Base-by-base conservation (phyloP, 1,284 basidiomycete species). In the Heterobasidion annosum region DNA sequence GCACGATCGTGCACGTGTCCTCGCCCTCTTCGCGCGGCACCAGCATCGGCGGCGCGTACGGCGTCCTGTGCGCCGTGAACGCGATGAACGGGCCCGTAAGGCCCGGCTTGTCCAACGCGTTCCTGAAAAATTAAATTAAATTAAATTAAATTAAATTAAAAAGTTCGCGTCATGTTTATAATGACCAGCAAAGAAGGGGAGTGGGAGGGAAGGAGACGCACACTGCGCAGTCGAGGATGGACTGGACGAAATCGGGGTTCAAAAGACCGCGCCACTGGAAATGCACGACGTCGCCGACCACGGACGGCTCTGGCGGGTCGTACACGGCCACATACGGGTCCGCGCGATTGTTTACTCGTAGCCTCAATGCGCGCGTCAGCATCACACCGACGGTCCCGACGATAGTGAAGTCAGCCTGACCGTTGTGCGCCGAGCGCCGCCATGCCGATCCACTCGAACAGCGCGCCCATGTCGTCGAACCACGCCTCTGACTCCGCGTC, bases 361-460 rank as follows among this genome's bases (percentile, higher is more conserved):
- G 54, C 55, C 75, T 77, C 12, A 3, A 10, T 10, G 37, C n/a
- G 54, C 7, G 10, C 15, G 37, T 25, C 44, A 34, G 34, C 34
- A 10, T 52, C 32, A 7, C 15, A 10, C 7, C 45, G 25, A 46
- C n/a, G 34, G 33, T 34, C 15, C 6, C 25, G 18, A 49, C 18
- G 10, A 49, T 10, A 6, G 12, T n/a, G 33, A 15, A 10, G 12
- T 8, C 34, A 48, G 16, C 46, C 53, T 9, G 49, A 73, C 76
- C 77, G 66, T 53, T 73, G 73, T 1, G 76, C 69, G 13, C 68
- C 73, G 1, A 79, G 50, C 54, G 65, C 68, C 0, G 79, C 82
- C 77, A 88, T 76, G 2, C 84, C 86, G 13, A 81, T 71, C 85
- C 85, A 88, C 64, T 88, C 86, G 54, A 84, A 82, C 13, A 86